phyloP scores from a whole-genome alignment of 805 yeast species.

The Wickerhamiella bombiphila region DNA sequence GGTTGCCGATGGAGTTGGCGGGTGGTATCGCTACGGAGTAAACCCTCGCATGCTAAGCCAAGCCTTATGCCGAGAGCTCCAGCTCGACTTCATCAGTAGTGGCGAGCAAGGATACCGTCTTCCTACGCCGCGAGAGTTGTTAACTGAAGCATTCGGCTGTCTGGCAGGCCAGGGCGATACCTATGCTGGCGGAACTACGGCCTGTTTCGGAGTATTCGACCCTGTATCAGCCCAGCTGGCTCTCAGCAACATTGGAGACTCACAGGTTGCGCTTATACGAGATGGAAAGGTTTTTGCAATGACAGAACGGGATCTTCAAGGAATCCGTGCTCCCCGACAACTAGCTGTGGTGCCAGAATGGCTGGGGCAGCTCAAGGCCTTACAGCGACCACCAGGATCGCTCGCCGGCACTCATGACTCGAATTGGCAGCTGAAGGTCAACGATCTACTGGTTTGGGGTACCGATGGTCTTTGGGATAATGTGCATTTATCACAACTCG shows the following conservation, averaged over 20 bases:
- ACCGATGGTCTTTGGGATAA: conserved; percentile 94
- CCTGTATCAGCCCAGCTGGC: conserved; percentile 36
- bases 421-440: conserved; percentile 45
- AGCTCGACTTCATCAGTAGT: conserved; percentile 22
- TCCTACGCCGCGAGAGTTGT: conserved; percentile 32
- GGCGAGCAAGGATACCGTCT: conserved; percentile 3
- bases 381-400: conserved; percentile 1
- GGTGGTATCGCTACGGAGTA: conserved; percentile 86
- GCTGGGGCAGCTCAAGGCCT: conserved; percentile 10
- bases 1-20: conserved; percentile 87
- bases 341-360: conserved; percentile 66
- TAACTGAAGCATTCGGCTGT: conserved; percentile 41
- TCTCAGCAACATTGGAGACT: conserved; percentile 82
- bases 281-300: conserved; percentile 34
- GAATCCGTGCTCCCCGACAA: conserved; percentile 70
- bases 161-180: conserved; percentile 43
- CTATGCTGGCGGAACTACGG: conserved; percentile 87
- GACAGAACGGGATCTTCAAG: conserved; percentile 13
- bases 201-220: conserved; percentile 58
- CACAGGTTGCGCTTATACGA: conserved; percentile 84
- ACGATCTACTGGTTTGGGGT: conserved; percentile 71
- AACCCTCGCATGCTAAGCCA: conserved; percentile 81
- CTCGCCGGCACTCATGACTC: conserved; percentile 40
- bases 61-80: conserved; percentile 51
- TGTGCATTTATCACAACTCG: conserved; percentile 35